Percentiles rank a stretch among this genome's conserved stretches.
These are phyloP conservation scores for Schizophyllum commune DNA, from an alignment of 1,284 basidiomycete species.

Conservation along the genomic window DNA sequence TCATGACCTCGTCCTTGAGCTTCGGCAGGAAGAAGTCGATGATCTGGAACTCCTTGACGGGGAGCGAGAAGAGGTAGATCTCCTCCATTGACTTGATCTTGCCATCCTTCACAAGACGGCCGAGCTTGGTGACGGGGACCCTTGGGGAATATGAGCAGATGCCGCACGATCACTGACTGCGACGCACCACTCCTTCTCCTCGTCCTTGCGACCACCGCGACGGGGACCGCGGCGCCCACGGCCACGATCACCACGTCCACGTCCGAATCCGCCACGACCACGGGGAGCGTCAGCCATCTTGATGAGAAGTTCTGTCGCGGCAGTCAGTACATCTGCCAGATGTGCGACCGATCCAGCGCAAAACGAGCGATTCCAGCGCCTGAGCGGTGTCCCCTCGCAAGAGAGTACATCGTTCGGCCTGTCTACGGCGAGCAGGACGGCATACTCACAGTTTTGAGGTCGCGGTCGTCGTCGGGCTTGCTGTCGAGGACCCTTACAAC, in stretches of 20 bases:
- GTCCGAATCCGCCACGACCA: conserved; percentile 82
- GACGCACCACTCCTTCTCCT: conserved; percentile 91
- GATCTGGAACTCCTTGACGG: conserved; percentile 98
- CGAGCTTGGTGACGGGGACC: conserved; percentile 97
- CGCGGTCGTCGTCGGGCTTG: conserved; percentile 28
- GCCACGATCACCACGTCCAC: conserved; percentile 81
- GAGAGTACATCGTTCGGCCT: neutral
- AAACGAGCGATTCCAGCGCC: conserved; percentile 1
- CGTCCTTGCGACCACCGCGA: conserved; percentile 95
- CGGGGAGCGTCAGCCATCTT: conserved; percentile 66
- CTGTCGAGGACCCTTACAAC: conserved; percentile 14
- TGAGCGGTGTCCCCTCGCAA: neutral
- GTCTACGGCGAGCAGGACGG: neutral
- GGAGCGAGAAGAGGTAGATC: conserved; percentile 99
- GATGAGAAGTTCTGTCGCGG: conserved; percentile 9
- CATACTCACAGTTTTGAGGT: conserved; percentile 26
- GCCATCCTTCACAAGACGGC: conserved; percentile 98
- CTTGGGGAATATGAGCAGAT: conserved; percentile 20
- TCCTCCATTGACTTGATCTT: conserved; percentile 99
- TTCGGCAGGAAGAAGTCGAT: conserved; percentile 97
- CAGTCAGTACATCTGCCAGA: conserved; percentile 18
- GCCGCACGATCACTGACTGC: conserved; percentile 23
- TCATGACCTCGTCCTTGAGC: conserved; percentile 99
- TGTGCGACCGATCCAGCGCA: conserved; percentile 26
- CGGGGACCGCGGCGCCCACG: conserved; percentile 87